phyloP scores from a whole-genome alignment of 768 basidiomycete species.

The Mycena crocata region DNA sequence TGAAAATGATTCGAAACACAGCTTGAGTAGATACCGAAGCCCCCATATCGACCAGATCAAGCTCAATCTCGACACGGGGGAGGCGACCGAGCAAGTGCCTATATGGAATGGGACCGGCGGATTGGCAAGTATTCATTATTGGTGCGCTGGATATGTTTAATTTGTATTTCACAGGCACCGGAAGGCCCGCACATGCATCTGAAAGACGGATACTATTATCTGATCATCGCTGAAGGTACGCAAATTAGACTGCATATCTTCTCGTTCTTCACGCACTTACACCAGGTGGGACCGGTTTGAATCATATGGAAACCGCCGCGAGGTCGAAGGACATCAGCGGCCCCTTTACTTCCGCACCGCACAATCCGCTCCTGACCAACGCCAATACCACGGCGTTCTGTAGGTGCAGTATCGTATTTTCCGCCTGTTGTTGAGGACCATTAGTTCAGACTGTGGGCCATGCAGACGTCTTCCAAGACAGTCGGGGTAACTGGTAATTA shows the following conservation, averaged over 20 bases:
- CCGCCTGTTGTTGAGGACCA: not conserved
- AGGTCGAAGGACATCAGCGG: slow-evolving; percentile 45
- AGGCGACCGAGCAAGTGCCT: slow-evolving; percentile 32
- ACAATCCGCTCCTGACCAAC: slow-evolving; percentile 43
- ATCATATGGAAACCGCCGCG: slow-evolving; percentile 37
- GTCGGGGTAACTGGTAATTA: slow-evolving; percentile 44
- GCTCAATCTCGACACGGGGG: slow-evolving; percentile 38
- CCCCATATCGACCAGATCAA: slow-evolving; percentile 40
- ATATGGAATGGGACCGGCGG: slow-evolving; percentile 44
- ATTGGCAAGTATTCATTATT: slow-evolving; percentile 8
- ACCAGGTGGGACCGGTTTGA: slow-evolving; percentile 43
- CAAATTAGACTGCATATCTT: not conserved
- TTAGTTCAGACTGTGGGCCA: slow-evolving; percentile 54
- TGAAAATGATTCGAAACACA: not conserved
- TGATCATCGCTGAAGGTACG: slow-evolving; percentile 50
- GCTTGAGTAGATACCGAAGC: slow-evolving; percentile 9
- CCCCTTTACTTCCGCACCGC: slow-evolving; percentile 35
- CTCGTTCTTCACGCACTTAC: not conserved
- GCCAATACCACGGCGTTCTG: slow-evolving; percentile 39
- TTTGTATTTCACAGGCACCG: slow-evolving; percentile 30
- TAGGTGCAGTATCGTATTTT: not conserved
- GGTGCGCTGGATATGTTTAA: not conserved
- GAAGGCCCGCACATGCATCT: slow-evolving; percentile 43
- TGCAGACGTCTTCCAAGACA: slow-evolving; percentile 50
- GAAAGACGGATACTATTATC: slow-evolving; percentile 48